A percentile compares a stretch with the other conserved stretches of the same genome.
Conservation (phyloP, 805 yeast genomes). For the Candida succiphila region DNA sequence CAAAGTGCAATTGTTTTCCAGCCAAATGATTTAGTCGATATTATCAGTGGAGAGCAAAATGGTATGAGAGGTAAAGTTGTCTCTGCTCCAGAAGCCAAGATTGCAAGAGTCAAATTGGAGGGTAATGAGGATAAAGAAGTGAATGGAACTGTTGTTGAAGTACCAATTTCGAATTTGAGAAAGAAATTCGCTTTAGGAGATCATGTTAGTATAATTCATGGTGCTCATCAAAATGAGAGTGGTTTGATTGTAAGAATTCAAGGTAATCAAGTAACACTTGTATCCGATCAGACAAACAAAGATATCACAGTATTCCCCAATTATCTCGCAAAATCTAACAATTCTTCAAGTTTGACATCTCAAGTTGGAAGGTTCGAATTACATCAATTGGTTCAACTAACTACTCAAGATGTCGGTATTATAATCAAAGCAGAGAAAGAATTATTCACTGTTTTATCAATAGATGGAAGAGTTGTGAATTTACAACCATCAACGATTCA, state of each 20-base stretch:
- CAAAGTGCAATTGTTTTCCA: slow-evolving; percentile 58
- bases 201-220: slow-evolving; percentile 86
- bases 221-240: slow-evolving; percentile 87
- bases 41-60: slow-evolving; percentile 87
- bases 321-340: slow-evolving; percentile 85
- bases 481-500: slow-evolving; percentile 78
- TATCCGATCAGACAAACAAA: slow-evolving; percentile 80
- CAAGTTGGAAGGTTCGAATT: slow-evolving; percentile 71
- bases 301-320: slow-evolving; percentile 92
- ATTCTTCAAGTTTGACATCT: slow-evolving; percentile 59
- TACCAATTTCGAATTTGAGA: slow-evolving; percentile 73
- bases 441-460: slow-evolving; percentile 66
- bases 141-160: slow-evolving; percentile 53
- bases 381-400: slow-evolving; percentile 83
- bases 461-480: slow-evolving; percentile 67
- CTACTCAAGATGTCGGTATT: slow-evolving; percentile 80
- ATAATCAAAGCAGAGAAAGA: slow-evolving; percentile 86
- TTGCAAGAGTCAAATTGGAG: slow-evolving; percentile 40
- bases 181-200: slow-evolving; percentile 88
- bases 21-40: slow-evolving; percentile 91
- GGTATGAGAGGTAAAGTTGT: slow-evolving; percentile 77
- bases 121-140: slow-evolving; percentile 48
- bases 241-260: slow-evolving; percentile 82
- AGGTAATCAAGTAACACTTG: slow-evolving; percentile 79
- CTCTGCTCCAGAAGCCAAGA: slow-evolving; percentile 48